Base-by-base conservation (phyloP, 352 stramenopile genomes). In the Phytophthora idaei region DNA sequence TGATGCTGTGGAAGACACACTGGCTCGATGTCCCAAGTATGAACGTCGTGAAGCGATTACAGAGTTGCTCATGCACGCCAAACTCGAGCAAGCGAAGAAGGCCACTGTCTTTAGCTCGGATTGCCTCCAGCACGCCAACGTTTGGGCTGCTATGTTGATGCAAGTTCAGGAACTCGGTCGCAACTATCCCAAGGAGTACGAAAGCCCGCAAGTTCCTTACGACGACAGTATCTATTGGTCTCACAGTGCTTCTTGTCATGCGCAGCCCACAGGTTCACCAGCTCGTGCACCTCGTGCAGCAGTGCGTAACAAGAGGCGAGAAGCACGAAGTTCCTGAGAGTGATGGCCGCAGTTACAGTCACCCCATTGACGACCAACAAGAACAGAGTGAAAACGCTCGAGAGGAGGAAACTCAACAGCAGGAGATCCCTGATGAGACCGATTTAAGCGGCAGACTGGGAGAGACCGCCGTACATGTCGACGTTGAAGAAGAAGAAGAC, bases 251-350 rank as follows among this genome's bases (percentile, higher is more conserved):
- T 63, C 37, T 62, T 71, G 27, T 42, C 44, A 17, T 63, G 21
- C 64, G 37, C 31, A 80, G 75, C 11, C 54, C 71, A 27, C 73
- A 84, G 51, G 71, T 82, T 14, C 73, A 80, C 48, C 67, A 82
- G 36, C 61, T 84, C 12, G 68, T 84, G 36, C 67, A 69, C 44
- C 49, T 78, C 12, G 61, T 83, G 1, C 67, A 73, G 49, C 67
- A 71, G 17, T 61, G 68, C 51, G 57, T 76, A 53, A 57, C 42
- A 57, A 65, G 61, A 65, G 32, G 53, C 32, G 47, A 62, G 17
- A 76, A 77, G 25, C 67, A 67, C 6, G 74, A 78, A 51, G 41
- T 69, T 51, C 61, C 68, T 2, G 76, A 82, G 53, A 31, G 69
- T 5, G 68, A 80, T 9, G 54, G 74, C 11, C 53, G 66, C 10